These are phyloP conservation scores for Thymus quinquecostatus DNA, from an alignment of 257 asterid species.

Conservation along the genomic window DNA sequence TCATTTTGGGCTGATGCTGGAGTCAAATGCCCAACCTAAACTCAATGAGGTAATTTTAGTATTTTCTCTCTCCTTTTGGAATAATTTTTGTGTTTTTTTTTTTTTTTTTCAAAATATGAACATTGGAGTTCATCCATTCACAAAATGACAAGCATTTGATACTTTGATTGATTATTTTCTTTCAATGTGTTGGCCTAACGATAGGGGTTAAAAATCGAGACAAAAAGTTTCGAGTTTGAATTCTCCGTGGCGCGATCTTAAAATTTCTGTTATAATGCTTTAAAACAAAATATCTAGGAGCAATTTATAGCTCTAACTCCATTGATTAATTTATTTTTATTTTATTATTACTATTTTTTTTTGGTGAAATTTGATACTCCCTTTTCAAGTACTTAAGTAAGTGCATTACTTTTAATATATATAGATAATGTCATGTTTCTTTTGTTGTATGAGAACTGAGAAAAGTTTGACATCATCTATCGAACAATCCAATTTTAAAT, in stretches of 20 bases:
- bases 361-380: not conserved
- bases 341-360: not conserved
- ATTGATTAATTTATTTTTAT: too few species aligned
- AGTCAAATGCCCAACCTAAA: slow-evolving; percentile 61
- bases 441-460: too few species aligned
- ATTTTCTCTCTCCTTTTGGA: not conserved
- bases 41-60: slow-evolving; percentile 43
- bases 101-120: not conserved
- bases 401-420: too few species aligned
- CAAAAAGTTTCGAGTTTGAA: too few species aligned
- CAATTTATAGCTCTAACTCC: not conserved
- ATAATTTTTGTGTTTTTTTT: not conserved
- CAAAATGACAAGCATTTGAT: not conserved
- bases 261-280: too few species aligned
- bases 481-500: too few species aligned
- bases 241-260: too few species aligned
- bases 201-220: too few species aligned
- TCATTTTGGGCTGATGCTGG: slow-evolving; percentile 92
- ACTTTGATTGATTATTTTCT: not conserved
- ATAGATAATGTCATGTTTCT: too few species aligned
- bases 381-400: too few species aligned
- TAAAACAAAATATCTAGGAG: not conserved
- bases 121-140: not conserved
- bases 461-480: too few species aligned
- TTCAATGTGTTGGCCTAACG: too few species aligned